Percentiles rank a stretch among this genome's conserved stretches.
phyloP scores from a whole-genome alignment of 2,329 filamentous ascomycete genomes.

The Boeremia exigua region DNA sequence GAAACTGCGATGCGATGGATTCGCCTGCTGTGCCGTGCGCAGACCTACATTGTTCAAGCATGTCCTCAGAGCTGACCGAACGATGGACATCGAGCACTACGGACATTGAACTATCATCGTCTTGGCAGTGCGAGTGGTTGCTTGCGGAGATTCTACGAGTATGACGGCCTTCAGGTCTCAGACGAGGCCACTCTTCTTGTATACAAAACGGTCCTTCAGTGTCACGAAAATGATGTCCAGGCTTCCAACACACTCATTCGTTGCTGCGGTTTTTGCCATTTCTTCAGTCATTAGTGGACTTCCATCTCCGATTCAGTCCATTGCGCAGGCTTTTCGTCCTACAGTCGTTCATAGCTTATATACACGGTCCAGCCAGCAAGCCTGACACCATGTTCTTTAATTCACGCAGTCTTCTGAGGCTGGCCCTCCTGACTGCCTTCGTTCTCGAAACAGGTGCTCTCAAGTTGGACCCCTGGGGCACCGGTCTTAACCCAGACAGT shows the following conservation, averaged over 20 bases:
- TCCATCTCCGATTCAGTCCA: background rate
- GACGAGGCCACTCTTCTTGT: background rate
- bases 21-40: background rate
- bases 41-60: background rate
- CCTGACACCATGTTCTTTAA: constrained; percentile 24
- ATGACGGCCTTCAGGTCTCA: constrained; percentile 10
- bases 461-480: constrained; percentile 18
- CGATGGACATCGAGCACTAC: constrained; percentile 4
- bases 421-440: constrained; percentile 19
- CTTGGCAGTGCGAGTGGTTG: constrained; percentile 7
- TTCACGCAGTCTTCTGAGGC: constrained; percentile 16
- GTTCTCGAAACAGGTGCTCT: constrained; percentile 19
- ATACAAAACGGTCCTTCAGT: constrained; percentile 4
- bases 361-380: background rate
- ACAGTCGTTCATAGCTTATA: background rate
- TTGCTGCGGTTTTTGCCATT: background rate
- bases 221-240: background rate
- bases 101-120: constrained; percentile 1
- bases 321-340: background rate
- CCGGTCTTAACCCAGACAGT: background rate
- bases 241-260: background rate
- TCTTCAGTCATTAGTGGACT: background rate
- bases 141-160: constrained; percentile 1
- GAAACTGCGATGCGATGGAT: background rate
- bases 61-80: background rate